Conservation (phyloP, 1,284 basidiomycete species). For the Microbotryum saponariae region DNA sequence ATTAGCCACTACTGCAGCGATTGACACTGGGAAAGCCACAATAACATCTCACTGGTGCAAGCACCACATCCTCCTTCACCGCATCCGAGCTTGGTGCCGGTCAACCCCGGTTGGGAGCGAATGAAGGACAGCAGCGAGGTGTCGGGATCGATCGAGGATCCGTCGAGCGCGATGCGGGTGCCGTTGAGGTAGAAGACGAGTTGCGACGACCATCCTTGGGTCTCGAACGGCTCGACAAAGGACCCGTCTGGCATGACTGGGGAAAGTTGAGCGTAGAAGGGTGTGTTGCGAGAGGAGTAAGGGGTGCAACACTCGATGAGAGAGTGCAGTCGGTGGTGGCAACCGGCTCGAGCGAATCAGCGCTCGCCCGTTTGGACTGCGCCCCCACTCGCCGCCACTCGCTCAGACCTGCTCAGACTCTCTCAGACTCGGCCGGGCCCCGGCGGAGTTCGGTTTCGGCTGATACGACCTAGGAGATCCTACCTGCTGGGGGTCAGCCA, state of each 20-base stretch:
- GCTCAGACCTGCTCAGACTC: too few species aligned
- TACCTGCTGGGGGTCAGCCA: too few species aligned
- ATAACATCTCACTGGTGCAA: constrained; percentile 39
- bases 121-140: constrained; percentile 41
- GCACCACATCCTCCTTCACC: constrained; percentile 42
- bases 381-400: too few species aligned
- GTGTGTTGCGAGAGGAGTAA: background rate
- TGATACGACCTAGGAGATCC: too few species aligned
- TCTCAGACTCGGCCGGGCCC: too few species aligned
- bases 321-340: background rate
- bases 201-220: constrained; percentile 11
- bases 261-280: background rate
- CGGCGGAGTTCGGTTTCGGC: too few species aligned
- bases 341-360: too few species aligned
- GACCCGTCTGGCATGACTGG: background rate
- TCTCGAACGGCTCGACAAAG: background rate
- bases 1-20: background rate
- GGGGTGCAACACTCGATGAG: background rate
- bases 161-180: constrained; percentile 31
- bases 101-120: constrained; percentile 37
- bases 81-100: constrained; percentile 42
- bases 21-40: background rate
- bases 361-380: too few species aligned
- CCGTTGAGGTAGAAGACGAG: constrained; percentile 35
- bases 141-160: constrained; percentile 32